Base-by-base conservation (phyloP, 257 asterid genomes). In the Ocimum tenuiflorum region DNA sequence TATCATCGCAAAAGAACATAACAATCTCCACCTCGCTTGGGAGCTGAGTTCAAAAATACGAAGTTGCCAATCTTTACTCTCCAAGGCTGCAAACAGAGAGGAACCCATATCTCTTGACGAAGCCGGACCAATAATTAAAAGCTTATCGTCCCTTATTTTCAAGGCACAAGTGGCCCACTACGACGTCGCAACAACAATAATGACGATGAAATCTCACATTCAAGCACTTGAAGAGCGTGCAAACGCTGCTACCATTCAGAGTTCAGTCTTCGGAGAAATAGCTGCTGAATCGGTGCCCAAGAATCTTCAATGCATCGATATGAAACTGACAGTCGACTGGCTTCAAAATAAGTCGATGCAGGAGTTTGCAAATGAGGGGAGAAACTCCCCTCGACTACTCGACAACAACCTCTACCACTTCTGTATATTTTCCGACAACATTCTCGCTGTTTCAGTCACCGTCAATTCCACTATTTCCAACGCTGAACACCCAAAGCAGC, bases 361-460 rank as follows among this genome's bases (percentile, higher is more conserved):
- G 73, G 77, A 68, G 69, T 80, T 77, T 77, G 91, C 88, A 19
- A 80, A 79, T 19, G 87, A 85, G 71, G 79, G 74, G 52, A 83
- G 72, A 64, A 82, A 78, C 81, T 90, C 92, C n/a, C 95, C 91
- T 8, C 85, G 91, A 29, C 65, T 91, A 15, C 78, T 82, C 18
- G 97, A 88, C 77, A 88, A 88, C 60, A 91, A 86, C 67, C 77
- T 91, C 8, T 88, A 88, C 79, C 97, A 91, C 77, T 91, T 91
- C 15, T 91, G 97, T 73, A 72, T 88, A 74, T 88, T 88, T 80
- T 91, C 97, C 13, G 97, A 91, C 72, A 91, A 91, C 62, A 65
- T 84, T 60, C 60, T 91, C 24, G 97, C 95, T 6, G 96, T 88
- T 67, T 81, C 95, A 5, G 95, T 78, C 10, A 96, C 84, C 1